Evolutionary conservation across 371 early-diverging fungal genomes (phyloP).

Genomic region (Syncephalastrum sp.): DNA sequence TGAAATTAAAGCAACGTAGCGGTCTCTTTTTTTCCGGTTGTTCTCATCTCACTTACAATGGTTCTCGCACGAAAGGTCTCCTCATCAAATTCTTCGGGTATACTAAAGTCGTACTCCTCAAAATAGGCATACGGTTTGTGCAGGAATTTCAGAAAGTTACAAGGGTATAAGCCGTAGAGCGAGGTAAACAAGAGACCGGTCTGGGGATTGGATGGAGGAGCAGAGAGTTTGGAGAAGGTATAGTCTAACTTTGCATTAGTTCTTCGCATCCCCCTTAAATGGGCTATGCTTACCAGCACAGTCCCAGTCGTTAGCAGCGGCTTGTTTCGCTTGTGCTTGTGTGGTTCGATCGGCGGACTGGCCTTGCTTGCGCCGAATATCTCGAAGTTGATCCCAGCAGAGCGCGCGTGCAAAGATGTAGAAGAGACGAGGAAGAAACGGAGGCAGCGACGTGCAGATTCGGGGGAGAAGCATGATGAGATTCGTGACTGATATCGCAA

Average conservation of each 20-base stretch:
- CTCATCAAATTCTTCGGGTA: slow-evolving; percentile 55
- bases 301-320: slow-evolving; percentile 39
- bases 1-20: no score
- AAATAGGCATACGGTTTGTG: slow-evolving; percentile 54
- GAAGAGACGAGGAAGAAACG: slow-evolving; percentile 57
- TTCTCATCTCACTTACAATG: slow-evolving; percentile 21
- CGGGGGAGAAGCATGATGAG: slow-evolving; percentile 67
- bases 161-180: slow-evolving; percentile 67
- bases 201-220: slow-evolving; percentile 53
- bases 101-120: slow-evolving; percentile 24
- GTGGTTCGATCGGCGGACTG: background rate
- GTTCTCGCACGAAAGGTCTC: slow-evolving; percentile 45
- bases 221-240: slow-evolving; percentile 53
- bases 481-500: slow-evolving; percentile 61
- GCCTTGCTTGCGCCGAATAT: slow-evolving; percentile 42
- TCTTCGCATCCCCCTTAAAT: background rate
- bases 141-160: slow-evolving; percentile 59
- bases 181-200: slow-evolving; percentile 62
- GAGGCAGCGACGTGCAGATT: slow-evolving; percentile 59
- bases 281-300: slow-evolving; percentile 35
- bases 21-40: no score
- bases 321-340: slow-evolving; percentile 7
- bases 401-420: slow-evolving; percentile 60
- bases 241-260: slow-evolving; percentile 27
- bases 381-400: slow-evolving; percentile 61